Evolutionary conservation across 2,329 filamentous ascomycete genomes (phyloP), one percentile per base, ranked within the genome.

Genomic region (Xylariomycetidae sp.): DNA sequence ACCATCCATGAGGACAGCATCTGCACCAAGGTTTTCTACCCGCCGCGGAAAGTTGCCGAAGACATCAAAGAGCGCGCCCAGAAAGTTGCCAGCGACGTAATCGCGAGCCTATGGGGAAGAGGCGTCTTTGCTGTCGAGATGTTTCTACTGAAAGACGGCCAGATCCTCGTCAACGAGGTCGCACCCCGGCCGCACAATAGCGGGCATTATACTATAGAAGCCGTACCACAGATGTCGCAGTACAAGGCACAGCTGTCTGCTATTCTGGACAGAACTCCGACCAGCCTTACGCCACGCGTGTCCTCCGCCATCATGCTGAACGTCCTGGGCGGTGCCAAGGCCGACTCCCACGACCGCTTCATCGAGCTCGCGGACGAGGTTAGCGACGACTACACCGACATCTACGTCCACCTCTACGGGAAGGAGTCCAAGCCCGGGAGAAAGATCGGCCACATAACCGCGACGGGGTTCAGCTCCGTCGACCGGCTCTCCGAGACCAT

Each of bases 91-190:
- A 77, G 79, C 47, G 79, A 84, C 37, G 89, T 92, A 9, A 80
- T 96, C 15, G 73, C 76, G 26, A 82, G 78, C 32, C 83, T 98
- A 34, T 80, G 81, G 67, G 92, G 92, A 32, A 83, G 92, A 42
- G 92, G 92, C 44, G 86, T 95, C 19, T 98, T 96, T 60, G 92
- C 90, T 1, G 90, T 97, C 0, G 92, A 98, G 64, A 86, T 97
- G 80, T 98, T 98, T 63, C 63, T 97, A 4, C 74, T 89, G 9
- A 66, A 80, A 30, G 79, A 92, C 49, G 78, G 79, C 65, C 67
- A 67, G 2, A 70, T 95, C 2, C 64, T 94, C 37, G 74, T 96
- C 49, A 95, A 94, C 59, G 88, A 95, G 62, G 49, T 55, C 20
- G 54, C 54, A 12, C 54, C 54, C 27, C 41, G 54, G 8, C 53